phyloP scores from a whole-genome alignment of 2,329 filamentous ascomycete species.

The Niveomyces coronatus region DNA sequence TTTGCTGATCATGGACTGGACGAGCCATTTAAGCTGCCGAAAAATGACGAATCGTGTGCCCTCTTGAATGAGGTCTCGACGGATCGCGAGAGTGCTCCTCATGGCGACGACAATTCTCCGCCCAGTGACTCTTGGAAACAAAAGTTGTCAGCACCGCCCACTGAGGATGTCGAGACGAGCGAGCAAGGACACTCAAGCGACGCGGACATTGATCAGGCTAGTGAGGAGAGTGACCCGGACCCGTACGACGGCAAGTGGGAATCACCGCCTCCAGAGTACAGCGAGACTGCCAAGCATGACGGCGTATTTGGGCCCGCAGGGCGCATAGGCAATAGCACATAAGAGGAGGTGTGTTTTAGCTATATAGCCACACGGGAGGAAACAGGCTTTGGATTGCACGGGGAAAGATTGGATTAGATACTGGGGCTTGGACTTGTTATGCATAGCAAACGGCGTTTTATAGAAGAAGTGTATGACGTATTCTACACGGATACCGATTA shows the following conservation, averaged over 20 bases:
- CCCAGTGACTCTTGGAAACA: no score
- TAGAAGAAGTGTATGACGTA: no score
- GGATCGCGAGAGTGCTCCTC: background rate
- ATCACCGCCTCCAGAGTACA: constrained; percentile 9
- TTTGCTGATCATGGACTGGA: constrained; percentile 26
- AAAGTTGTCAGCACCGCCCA: constrained; percentile 12
- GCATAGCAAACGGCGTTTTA: no score
- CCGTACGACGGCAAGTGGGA: constrained; percentile 16
- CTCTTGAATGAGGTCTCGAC: no score
- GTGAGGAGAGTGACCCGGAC: constrained; percentile 25
- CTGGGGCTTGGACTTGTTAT: no score
- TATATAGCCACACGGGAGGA: no score
- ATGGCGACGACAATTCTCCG: background rate
- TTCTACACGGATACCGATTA: no score
- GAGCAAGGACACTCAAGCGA: constrained; percentile 24
- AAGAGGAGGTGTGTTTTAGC: constrained; percentile 2
- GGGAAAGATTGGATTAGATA: no score
- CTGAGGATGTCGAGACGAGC: constrained; percentile 23
- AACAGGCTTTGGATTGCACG: no score
- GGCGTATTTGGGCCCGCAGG: constrained; percentile 8
- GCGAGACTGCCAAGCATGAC: constrained; percentile 7
- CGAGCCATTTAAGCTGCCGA: constrained; percentile 15
- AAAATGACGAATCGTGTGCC: no score
- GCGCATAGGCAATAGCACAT: constrained; percentile 5
- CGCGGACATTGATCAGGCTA: constrained; percentile 19